A percentile compares a stretch with the other conserved stretches of the same genome.
Conservation (phyloP, 805 yeast genomes). For the Candida chauliodis region DNA sequence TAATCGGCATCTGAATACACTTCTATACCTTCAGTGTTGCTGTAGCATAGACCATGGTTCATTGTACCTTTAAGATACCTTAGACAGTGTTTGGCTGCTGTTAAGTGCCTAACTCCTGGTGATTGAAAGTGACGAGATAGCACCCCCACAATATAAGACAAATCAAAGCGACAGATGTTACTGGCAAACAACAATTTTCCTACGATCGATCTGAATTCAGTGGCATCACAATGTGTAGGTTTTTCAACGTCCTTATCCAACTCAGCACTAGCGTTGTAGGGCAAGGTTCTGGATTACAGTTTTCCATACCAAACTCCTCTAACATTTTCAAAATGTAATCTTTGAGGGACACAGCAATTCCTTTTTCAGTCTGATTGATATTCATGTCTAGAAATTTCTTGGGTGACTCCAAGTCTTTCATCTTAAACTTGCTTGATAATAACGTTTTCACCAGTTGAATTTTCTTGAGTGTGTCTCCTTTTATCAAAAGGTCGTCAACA, state of each 20-base stretch:
- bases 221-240: background rate
- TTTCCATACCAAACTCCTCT: background rate
- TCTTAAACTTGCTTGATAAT: background rate
- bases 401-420: constrained; percentile 1
- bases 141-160: constrained; percentile 1
- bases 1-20: constrained; percentile 15
- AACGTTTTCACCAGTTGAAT: background rate
- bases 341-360: background rate
- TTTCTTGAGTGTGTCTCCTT: background rate
- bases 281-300: background rate
- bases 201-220: background rate
- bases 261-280: background rate
- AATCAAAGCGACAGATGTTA: constrained; percentile 1
- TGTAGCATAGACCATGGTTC: background rate
- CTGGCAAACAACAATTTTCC: constrained; percentile 4
- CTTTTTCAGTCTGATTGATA: background rate
- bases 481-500: constrained; percentile 1
- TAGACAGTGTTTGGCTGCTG: constrained; percentile 1
- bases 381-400: constrained; percentile 2
- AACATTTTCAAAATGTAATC: background rate
- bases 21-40: background rate
- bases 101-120: constrained; percentile 2
- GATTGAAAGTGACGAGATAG: background rate
- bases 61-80: constrained; percentile 14
- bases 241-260: background rate